phyloP scores from a whole-genome alignment of 73 alveolate genomes.

The Blepharisma stoltei region DNA sequence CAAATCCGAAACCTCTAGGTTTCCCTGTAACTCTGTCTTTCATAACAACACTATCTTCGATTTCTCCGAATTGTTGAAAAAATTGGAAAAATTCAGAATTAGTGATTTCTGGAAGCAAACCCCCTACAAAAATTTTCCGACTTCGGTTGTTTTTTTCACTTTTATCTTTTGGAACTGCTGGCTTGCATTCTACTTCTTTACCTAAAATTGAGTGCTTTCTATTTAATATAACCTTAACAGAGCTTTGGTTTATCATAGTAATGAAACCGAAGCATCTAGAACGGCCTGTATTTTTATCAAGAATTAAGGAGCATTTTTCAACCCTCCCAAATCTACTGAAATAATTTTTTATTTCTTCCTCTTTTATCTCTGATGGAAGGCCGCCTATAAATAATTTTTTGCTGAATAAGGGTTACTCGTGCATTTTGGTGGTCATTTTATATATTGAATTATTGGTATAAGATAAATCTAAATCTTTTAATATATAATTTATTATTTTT shows the following conservation, averaged over 20 bases:
- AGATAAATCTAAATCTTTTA: too few relatives aligned
- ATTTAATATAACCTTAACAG: constrained; percentile 22
- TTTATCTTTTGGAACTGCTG: constrained; percentile 49
- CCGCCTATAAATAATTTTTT: constrained; percentile 29
- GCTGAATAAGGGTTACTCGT: not conserved
- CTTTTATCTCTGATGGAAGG: not conserved
- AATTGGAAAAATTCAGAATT: constrained; percentile 47
- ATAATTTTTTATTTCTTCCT: constrained; percentile 11
- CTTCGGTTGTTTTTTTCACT: too few relatives aligned
- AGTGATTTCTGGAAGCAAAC: constrained; percentile 65
- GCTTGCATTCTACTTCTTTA: constrained; percentile 58
- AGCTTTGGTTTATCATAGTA: constrained; percentile 24
- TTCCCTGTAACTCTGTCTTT: constrained; percentile 65
- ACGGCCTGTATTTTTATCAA: constrained; percentile 38
- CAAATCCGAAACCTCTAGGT: constrained; percentile 84
- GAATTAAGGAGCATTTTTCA: not conserved
- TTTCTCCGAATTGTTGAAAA: constrained; percentile 58
- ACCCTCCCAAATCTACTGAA: constrained; percentile 9
- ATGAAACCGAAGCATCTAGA: constrained; percentile 68
- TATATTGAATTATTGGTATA: too few relatives aligned
- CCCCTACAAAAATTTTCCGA: constrained; percentile 73
- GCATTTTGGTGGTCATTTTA: too few relatives aligned
- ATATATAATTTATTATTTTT: too few relatives aligned
- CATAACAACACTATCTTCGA: constrained; percentile 68
- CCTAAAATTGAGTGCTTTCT: constrained; percentile 53